Conservation (phyloP, 2,329 filamentous ascomycete genomes). For the Cladophialophora bantiana region DNA sequence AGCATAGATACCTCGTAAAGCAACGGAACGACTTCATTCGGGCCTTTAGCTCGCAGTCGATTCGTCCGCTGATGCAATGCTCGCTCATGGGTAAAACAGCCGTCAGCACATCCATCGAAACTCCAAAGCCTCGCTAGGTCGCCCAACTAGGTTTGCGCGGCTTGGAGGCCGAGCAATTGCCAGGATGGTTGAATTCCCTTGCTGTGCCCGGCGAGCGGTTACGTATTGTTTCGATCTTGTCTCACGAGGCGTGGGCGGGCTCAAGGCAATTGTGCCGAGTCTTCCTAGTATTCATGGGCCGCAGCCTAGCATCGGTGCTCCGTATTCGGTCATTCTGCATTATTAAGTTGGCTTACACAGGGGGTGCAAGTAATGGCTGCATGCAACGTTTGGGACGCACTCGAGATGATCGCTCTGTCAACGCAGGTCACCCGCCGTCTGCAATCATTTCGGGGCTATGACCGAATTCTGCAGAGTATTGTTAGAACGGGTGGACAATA, state of each 20-base stretch:
- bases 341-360: not conserved
- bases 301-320: not conserved
- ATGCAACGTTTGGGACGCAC: not conserved
- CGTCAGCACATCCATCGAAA: not conserved
- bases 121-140: constrained; percentile 1
- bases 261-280: not conserved
- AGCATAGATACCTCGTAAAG: too few relatives aligned
- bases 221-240: constrained; percentile 4
- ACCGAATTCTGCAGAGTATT: not conserved
- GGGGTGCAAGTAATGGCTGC: not conserved
- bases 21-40: not conserved
- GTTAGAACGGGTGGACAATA: not conserved
- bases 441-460: not conserved
- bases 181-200: not conserved
- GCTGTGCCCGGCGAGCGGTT: not conserved
- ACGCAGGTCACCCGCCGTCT: not conserved
- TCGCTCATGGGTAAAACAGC: not conserved
- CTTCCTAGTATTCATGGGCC: not conserved
- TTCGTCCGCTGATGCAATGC: not conserved
- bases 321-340: not conserved
- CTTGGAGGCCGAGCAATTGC: constrained; percentile 1
- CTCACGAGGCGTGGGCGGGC: not conserved
- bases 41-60: not conserved
- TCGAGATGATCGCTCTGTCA: not conserved
- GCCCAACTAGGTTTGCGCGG: not conserved